Conservation (phyloP, 495 filamentous ascomycete genomes). For the Talaromyces borbonicus region DNA sequence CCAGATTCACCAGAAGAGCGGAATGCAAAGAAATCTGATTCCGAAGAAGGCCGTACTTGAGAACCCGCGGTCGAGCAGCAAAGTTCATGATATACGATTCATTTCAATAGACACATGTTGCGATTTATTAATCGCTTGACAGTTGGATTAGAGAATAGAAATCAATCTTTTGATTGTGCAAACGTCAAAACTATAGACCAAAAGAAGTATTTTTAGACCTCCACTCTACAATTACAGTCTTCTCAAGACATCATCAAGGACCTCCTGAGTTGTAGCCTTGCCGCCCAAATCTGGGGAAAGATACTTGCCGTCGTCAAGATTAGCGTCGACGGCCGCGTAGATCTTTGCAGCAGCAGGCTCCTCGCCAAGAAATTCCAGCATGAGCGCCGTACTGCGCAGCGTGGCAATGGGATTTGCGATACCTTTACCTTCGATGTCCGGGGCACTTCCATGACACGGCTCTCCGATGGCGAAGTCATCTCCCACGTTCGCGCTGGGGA, state of each 20-base stretch:
- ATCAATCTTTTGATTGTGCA: background rate
- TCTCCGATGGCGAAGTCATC: constrained; percentile 93
- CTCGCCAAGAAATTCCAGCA: constrained; percentile 92
- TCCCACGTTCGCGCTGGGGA: constrained; percentile 94
- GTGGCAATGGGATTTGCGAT: constrained; percentile 97
- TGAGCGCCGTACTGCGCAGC: constrained; percentile 78
- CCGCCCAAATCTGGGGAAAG: constrained; percentile 90
- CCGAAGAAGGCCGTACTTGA: background rate
- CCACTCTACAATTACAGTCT: constrained; percentile 53
- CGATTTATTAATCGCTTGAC: too few relatives aligned
- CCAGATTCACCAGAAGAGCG: constrained; percentile 11
- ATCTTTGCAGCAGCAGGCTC: constrained; percentile 78
- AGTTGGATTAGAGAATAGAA: background rate
- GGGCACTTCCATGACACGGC: constrained; percentile 93
- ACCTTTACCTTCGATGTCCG: constrained; percentile 85
- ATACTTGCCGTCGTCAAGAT: constrained; percentile 71
- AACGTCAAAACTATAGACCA: background rate
- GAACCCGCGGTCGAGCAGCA: background rate
- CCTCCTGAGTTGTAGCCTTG: constrained; percentile 76
- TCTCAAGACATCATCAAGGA: constrained; percentile 80
- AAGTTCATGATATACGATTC: too few relatives aligned
- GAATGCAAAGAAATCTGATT: background rate
- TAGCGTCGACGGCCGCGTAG: constrained; percentile 85
- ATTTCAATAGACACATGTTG: too few relatives aligned
- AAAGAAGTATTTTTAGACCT: too few relatives aligned